These are phyloP conservation scores for Vaccinium corymbosum DNA, from an alignment of 148 eudicot species.

Conservation along the genomic window DNA sequence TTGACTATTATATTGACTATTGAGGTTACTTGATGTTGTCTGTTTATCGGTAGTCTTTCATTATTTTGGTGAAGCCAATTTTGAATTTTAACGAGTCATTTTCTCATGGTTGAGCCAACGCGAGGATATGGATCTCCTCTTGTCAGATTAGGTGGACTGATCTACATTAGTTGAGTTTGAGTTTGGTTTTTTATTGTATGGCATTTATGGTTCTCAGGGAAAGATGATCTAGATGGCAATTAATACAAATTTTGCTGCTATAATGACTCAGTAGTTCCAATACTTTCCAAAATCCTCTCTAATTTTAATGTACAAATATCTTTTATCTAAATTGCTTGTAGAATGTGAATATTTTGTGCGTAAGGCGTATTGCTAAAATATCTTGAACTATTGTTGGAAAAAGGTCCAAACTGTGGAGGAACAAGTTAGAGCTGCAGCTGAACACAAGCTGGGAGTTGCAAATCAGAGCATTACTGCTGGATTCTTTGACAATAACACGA, in stretches of 20 bases:
- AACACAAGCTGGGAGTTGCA: conserved; percentile 99
- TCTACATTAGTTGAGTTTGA: neutral
- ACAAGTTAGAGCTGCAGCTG: conserved; percentile 98
- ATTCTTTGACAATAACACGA: conserved; percentile 95
- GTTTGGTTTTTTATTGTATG: neutral
- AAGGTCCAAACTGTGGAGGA: conserved; percentile 94
- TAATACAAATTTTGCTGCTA: neutral
- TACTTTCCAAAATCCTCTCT: neutral
- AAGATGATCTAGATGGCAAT: neutral
- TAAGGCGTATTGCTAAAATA: neutral
- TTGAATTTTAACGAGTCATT: neutral
- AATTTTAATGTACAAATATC: neutral
- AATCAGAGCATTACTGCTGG: conserved; percentile 99
- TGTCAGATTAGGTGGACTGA: neutral
- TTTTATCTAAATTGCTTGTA: neutral
- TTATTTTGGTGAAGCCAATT: neutral
- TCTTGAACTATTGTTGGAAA: conserved; percentile 10
- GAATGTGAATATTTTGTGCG: neutral
- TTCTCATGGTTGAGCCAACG: neutral
- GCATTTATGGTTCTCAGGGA: neutral
- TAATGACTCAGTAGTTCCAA: neutral
- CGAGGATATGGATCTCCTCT: neutral
- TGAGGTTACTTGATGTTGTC: too few species aligned
- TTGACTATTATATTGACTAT: too few species aligned
- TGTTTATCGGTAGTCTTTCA: neutral